Evolutionary conservation across 176 grass and related monocot genomes (phyloP).

Genomic region (Elaeis guineensis): DNA sequence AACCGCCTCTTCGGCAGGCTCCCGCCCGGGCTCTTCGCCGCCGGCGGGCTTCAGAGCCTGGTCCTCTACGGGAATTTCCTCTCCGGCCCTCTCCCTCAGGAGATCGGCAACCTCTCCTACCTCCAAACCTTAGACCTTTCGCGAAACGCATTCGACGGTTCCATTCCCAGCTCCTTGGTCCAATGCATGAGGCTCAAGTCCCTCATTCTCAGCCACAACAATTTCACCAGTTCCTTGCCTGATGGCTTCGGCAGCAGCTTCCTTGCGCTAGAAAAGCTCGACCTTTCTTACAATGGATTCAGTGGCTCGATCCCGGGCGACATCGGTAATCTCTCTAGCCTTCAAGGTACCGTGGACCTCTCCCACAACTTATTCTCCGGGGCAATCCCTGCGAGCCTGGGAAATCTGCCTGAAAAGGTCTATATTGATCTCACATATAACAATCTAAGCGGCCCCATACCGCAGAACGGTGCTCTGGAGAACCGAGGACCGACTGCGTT

Average conservation of each 20-base stretch:
- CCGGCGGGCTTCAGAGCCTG: conserved; percentile 41
- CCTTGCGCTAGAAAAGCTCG: conserved; percentile 51
- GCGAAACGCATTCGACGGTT: conserved; percentile 53
- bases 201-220: conserved; percentile 56
- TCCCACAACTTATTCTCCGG: conserved; percentile 85
- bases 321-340: conserved; percentile 58
- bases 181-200: conserved; percentile 61
- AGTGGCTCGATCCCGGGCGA: conserved; percentile 47
- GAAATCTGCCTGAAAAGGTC: conserved; percentile 76
- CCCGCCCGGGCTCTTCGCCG: conserved; percentile 1
- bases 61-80: conserved; percentile 80
- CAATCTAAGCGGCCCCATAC: conserved; percentile 74
- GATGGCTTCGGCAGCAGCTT: conserved; percentile 33
- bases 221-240: conserved; percentile 43
- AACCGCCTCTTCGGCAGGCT: conserved; percentile 11
- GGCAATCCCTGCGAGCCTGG: conserved; percentile 55
- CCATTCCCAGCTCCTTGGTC: conserved; percentile 46
- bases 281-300: conserved; percentile 72
- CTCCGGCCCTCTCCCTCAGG: conserved; percentile 36
- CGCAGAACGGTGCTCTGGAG: conserved; percentile 59
- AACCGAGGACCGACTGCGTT: conserved; percentile 75
- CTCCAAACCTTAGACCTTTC: conserved; percentile 89
- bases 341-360: conserved; percentile 71
- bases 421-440: conserved; percentile 92
- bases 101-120: conserved; percentile 52